Base-by-base conservation (phyloP, 306 rosid genomes). In the Quercus engelmannii region DNA sequence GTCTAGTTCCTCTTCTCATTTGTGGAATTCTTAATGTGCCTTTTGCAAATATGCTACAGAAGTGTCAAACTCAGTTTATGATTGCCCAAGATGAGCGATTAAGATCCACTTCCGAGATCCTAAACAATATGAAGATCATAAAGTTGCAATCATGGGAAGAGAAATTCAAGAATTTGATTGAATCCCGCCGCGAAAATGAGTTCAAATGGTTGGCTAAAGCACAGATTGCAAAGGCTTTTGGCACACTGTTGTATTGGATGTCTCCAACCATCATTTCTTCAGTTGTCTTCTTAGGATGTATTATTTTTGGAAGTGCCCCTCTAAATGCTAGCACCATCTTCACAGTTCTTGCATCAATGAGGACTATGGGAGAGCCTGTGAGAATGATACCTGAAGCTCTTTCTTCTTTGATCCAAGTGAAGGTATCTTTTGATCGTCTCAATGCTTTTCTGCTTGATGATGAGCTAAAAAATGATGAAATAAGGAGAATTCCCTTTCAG, bases 111-210 rank as follows among this genome's bases (percentile, higher is more conserved):
- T 86, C 92, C 19, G 90, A 88, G 75, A 78, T 86, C 31, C 88
- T 86, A 1, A 86, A 86, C 62, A 88, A 76, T 54, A 88, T 88
- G 85, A 88, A 88, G 59, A 75, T 84, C 86, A 86, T 88, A 5
- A 88, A 88, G 61, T 74, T 88, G 23, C 90, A 89, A 49, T 89
- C 88, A 1, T 89, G 90, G 92, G 92, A 84, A 79, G 90, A 84
- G n/a, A 84, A 86, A n/a, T 89, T 89, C 54, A 85, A 84, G 74
- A 76, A 11, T 49, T 28, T 71, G 63, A 76, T 89, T 0, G 79
- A 84, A 55, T 84, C 88, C 6, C 84, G 63, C 25, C 84, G 90
- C 1, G 84, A 79, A n/a, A 73, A 43, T 2, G 88, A 89, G 76
- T 85, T 89, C 79, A 78, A 78, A 81, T 82, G 90, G 85, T 83